Percentiles rank a stretch among this genome's conserved stretches.
Conservation (phyloP, 768 basidiomycete genomes). For the Pulveroboletus sp. region DNA sequence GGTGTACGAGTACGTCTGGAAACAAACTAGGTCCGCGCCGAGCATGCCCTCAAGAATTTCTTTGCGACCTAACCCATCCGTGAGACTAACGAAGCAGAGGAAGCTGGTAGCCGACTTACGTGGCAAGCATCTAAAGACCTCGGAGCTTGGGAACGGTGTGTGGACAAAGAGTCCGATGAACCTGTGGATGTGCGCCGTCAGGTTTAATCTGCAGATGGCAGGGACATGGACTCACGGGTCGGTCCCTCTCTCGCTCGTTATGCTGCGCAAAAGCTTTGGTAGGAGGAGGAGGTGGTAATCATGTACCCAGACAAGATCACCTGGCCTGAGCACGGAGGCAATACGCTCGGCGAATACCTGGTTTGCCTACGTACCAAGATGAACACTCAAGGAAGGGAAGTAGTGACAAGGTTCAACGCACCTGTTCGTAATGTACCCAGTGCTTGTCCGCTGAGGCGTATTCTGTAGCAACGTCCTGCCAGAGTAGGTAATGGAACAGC, state of each 20-base stretch:
- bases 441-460: slow-evolving; percentile 80
- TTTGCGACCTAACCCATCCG: slow-evolving; percentile 55
- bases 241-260: slow-evolving; percentile 37
- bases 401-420: not conserved
- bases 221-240: slow-evolving; percentile 19
- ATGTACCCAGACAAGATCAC: slow-evolving; percentile 92
- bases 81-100: not conserved
- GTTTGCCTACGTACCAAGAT: slow-evolving; percentile 58
- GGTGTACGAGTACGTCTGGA: slow-evolving; percentile 96
- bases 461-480: slow-evolving; percentile 93
- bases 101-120: slow-evolving; percentile 43
- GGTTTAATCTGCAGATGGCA: not conserved
- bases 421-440: slow-evolving; percentile 44
- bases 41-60: slow-evolving; percentile 98
- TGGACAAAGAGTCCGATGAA: slow-evolving; percentile 92
- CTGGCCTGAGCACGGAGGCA: slow-evolving; percentile 70
- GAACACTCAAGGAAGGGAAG: not conserved
- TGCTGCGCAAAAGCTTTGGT: slow-evolving; percentile 75
- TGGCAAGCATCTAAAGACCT: slow-evolving; percentile 92
- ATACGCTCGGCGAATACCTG: slow-evolving; percentile 73
- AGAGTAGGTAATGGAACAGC: slow-evolving; percentile 95
- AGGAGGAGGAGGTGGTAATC: slow-evolving; percentile 96
- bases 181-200: slow-evolving; percentile 10
- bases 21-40: slow-evolving; percentile 92
- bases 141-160: slow-evolving; percentile 95